phyloP scores from a whole-genome alignment of 2,329 filamentous ascomycete genomes.

The Talaromyces pinophilus region DNA sequence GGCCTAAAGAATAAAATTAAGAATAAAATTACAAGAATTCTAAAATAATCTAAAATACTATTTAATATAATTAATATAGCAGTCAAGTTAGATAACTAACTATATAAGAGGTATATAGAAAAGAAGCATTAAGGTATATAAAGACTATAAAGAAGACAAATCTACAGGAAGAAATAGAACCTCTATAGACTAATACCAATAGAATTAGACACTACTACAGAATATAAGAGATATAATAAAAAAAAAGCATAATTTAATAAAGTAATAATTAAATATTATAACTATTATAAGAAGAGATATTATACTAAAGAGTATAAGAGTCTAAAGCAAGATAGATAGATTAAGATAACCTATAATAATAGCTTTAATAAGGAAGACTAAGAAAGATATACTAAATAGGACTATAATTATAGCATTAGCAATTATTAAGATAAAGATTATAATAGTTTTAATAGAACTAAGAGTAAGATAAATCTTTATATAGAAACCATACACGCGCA shows the following conservation, averaged over 20 bases:
- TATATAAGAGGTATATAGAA: neutral
- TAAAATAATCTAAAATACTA: too few species aligned
- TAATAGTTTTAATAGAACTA: too few species aligned
- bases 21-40: neutral
- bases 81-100: neutral
- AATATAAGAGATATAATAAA: neutral
- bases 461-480: too few species aligned
- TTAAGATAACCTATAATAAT: too few species aligned
- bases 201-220: neutral
- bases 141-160: too few species aligned
- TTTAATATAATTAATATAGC: neutral
- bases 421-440: too few species aligned
- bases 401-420: too few species aligned
- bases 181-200: neutral
- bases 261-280: neutral
- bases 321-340: neutral
- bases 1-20: neutral
- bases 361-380: too few species aligned
- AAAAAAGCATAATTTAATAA: too few species aligned
- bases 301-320: neutral
- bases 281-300: neutral
- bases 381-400: too few species aligned
- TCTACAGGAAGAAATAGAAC: neutral
- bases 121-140: neutral
- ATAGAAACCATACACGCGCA: too few species aligned